phyloP scores from a whole-genome alignment of 371 early-diverging fungal species.

The Mucor lusitanicus region DNA sequence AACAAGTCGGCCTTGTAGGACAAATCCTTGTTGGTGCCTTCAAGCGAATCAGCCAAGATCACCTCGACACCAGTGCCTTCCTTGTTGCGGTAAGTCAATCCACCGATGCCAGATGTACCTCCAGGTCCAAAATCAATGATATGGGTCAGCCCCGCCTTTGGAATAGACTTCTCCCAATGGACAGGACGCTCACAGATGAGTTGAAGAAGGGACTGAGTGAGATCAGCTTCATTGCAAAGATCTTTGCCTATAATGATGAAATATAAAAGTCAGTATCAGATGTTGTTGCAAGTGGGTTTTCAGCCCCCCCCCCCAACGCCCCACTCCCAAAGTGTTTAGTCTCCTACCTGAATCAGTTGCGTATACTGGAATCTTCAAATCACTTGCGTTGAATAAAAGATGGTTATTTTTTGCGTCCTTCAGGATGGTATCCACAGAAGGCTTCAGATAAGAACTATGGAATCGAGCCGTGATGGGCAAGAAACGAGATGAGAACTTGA shows the following conservation, averaged over 20 bases:
- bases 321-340: slow-evolving; percentile 19
- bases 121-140: slow-evolving; percentile 95
- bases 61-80: slow-evolving; percentile 95
- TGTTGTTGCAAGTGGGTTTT: background rate
- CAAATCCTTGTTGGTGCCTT: slow-evolving; percentile 68
- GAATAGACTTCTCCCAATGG: slow-evolving; percentile 88
- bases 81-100: slow-evolving; percentile 92
- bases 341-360: slow-evolving; percentile 75
- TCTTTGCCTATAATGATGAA: slow-evolving; percentile 59
- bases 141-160: slow-evolving; percentile 74
- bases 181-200: slow-evolving; percentile 84
- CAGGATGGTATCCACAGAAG: slow-evolving; percentile 65
- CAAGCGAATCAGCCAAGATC: slow-evolving; percentile 73
- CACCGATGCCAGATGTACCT: slow-evolving; percentile 85
- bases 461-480: slow-evolving; percentile 89
- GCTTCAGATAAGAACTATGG: slow-evolving; percentile 77
- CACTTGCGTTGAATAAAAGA: slow-evolving; percentile 58
- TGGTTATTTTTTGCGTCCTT: slow-evolving; percentile 63
- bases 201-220: slow-evolving; percentile 74
- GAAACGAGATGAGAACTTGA: slow-evolving; percentile 85
- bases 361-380: slow-evolving; percentile 75
- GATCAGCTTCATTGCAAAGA: slow-evolving; percentile 52
- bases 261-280: background rate
- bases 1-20: slow-evolving; percentile 85
- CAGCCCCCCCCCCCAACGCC: slow-evolving; percentile 36